Base-by-base conservation (phyloP, 1,284 basidiomycete genomes). In the Tylopilus sp. region DNA sequence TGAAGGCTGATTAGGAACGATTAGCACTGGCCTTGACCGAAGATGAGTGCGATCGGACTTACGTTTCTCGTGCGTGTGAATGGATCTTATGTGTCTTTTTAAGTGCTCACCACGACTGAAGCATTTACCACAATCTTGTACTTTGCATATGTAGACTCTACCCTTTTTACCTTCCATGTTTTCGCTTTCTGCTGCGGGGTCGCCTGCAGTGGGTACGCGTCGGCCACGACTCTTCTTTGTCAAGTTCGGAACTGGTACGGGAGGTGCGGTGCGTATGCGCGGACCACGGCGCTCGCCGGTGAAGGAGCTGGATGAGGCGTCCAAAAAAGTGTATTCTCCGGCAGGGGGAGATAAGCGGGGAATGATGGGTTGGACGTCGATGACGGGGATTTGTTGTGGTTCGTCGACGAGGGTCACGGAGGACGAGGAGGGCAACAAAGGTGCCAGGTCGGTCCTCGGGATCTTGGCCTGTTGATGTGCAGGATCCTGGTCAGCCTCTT, bases 61-160 rank as follows among this genome's bases (percentile, higher is more conserved):
- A 89, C 87, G 85, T 71, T 86, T 86, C 59, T 88, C 85, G 60
- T 87, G 75, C 1, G 84, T 86, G 58, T 91, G 88, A 46, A 91
- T 83, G 43, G 79, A 82, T 42, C 81, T 71, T 54, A 89, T 80
- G 64, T 91, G 89, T 34, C 88, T 74, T 68, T 88, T 88, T 49
- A 91, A 74, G 65, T 91, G 89, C 57, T 89, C 86, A 8, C 81
- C 79, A 30, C 88, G 78, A 55, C 76, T 76, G 66, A 91, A 91
- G 49, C 79, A 80, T 63, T 88, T 89, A 23, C 78, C 79, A 61
- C 86, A 89, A 1, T 75, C 80, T 44, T 79, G 73, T 12, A 86
- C 84, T 48, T 75, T 75, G 64, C 86, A 89, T 2, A 80, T 68
- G 57, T 86, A 84, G 57, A 76, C 62, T 58, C 80, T 66, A 25